phyloP scores from a whole-genome alignment of 768 basidiomycete species.

The Lenzites betulinus region DNA sequence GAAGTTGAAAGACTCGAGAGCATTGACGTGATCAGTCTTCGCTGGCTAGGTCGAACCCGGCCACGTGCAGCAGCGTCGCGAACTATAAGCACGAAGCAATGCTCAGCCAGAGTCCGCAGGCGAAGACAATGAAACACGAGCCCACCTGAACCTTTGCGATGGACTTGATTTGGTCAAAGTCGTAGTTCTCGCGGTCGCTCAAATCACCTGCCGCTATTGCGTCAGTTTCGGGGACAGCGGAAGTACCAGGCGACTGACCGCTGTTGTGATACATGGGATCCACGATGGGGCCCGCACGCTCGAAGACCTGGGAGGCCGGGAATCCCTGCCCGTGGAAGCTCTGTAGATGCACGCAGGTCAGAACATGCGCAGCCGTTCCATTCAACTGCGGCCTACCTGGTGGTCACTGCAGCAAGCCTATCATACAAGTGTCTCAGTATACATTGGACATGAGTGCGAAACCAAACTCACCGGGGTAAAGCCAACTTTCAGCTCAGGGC shows the following conservation, averaged over 20 bases:
- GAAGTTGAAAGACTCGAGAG: no score
- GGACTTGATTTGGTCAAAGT: conserved; percentile 76
- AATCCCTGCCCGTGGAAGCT: conserved; percentile 83
- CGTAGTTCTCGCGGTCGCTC: conserved; percentile 77
- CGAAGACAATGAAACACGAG: not conserved
- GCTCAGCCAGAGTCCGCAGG: not conserved
- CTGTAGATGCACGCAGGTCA: conserved; percentile 36
- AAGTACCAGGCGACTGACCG: conserved; percentile 40
- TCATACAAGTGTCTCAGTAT: not conserved
- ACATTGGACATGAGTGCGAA: not conserved
- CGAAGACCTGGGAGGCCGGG: conserved; percentile 86
- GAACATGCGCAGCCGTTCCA: not conserved
- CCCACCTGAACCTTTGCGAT: conserved; percentile 86
- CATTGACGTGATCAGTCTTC: not conserved
- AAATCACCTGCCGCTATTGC: conserved; percentile 59
- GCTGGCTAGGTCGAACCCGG: conserved; percentile 4
- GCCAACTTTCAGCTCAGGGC: conserved; percentile 75
- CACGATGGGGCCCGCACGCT: conserved; percentile 80
- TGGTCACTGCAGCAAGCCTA: conserved; percentile 92
- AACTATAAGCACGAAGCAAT: not conserved
- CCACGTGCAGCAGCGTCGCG: conserved; percentile 11
- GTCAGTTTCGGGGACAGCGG: not conserved
- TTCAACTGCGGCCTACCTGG: conserved; percentile 49
- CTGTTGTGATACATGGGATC: conserved; percentile 92
- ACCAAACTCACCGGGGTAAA: conserved; percentile 52